Evolutionary conservation across 306 rosid species (phyloP), one percentile per base, ranked within the genome.

Genomic region (Castanea sativa): DNA sequence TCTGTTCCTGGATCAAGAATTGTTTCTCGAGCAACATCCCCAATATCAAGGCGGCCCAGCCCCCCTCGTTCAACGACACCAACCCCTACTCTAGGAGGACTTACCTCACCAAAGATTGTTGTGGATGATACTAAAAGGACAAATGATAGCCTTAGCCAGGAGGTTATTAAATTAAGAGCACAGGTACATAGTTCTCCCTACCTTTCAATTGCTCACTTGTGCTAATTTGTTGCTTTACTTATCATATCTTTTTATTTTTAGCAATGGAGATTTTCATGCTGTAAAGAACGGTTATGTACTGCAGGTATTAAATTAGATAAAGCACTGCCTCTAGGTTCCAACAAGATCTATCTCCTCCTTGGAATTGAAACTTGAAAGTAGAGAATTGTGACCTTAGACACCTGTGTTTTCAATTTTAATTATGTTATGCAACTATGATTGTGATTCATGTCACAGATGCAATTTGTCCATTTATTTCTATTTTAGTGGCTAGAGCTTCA

Each of bases 1-100:
- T 95, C 99, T 79, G 98, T 95, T 79, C 99, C 99, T 75, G 99
- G 99, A 86, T 95, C 99, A 64, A 95, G 99, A 90, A 95, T 95
- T 86, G 97, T 91, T 80, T 95, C 99, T 58, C 90, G 99, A 79
- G 99, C 99, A 74, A 95, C 99, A 81, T 92, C 98, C 71, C 99
- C 99, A 68, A 90, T 95, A 82, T 95, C 99, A 51, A 93, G 99
- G 89, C 90, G 98, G 49, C 92, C 98, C 51, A 95, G 99, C 87
- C 99, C 99, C 58, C 99, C 98, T 20, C 99, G 99, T 71, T 93
- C 99, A 81, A 95, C 99, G 25, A 95, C 99, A 59, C 99, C 99
- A 65, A 95, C 98, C 71, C 99, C 99, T 77, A 95, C 99, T 69
- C 85, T 95, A 32, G 99, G 97, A 79, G 99, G 99, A 82, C 99